These are phyloP conservation scores for Wickerhamiella allomyrinae DNA, from an alignment of 805 yeast genomes.

Conservation along the genomic window DNA sequence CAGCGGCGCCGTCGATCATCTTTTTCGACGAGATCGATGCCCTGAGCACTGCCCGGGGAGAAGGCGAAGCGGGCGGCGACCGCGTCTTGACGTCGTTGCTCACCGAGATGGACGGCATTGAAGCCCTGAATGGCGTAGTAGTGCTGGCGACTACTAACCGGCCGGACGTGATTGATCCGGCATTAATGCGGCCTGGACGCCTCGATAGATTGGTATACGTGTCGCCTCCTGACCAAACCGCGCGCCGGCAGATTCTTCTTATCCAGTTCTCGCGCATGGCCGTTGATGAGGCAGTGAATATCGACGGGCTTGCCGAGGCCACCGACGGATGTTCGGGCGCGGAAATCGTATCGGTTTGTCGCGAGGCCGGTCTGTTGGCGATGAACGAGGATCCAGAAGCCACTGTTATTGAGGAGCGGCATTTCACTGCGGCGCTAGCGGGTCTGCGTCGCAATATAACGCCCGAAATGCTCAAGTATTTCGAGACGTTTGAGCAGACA, in stretches of 20 bases:
- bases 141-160: slow-evolving; percentile 93
- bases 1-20: slow-evolving; percentile 87
- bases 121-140: slow-evolving; percentile 82
- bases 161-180: slow-evolving; percentile 88
- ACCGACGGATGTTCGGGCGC: slow-evolving; percentile 97
- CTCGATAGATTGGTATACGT: slow-evolving; percentile 88
- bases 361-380: slow-evolving; percentile 92
- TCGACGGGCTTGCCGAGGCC: slow-evolving; percentile 38
- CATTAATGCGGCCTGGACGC: slow-evolving; percentile 89
- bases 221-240: slow-evolving; percentile 74
- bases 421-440: slow-evolving; percentile 55
- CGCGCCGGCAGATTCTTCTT: slow-evolving; percentile 61
- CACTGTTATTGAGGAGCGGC: slow-evolving; percentile 38
- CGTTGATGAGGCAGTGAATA: slow-evolving; percentile 34
- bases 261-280: slow-evolving; percentile 59
- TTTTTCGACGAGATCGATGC: slow-evolving; percentile 98
- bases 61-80: slow-evolving; percentile 47
- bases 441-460: slow-evolving; percentile 72
- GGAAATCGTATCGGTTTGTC: slow-evolving; percentile 80
- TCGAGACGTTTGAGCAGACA: slow-evolving; percentile 31
- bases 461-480: slow-evolving; percentile 68
- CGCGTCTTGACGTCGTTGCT: slow-evolving; percentile 81
- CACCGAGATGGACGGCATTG: slow-evolving; percentile 96
- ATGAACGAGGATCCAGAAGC: slow-evolving; percentile 57
- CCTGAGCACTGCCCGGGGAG: slow-evolving; percentile 56